Base-by-base conservation (phyloP, 1,284 basidiomycete species). In the Naganishia liquefaciens region DNA sequence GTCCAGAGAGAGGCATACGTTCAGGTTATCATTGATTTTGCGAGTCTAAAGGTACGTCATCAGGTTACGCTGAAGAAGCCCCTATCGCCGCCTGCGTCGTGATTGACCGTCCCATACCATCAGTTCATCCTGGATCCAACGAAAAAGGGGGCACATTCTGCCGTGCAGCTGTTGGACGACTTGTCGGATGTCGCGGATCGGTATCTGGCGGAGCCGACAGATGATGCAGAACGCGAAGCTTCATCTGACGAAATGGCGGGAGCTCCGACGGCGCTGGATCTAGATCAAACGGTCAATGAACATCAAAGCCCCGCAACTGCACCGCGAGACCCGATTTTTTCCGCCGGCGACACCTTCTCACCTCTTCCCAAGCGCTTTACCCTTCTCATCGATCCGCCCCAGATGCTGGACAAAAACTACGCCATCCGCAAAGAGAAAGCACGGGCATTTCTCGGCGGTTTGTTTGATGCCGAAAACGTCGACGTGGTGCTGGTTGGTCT, bases 381-480 rank as follows among this genome's bases (percentile, higher is more conserved):
- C 9, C 49, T 60, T 23, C 57, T 60, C 57, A 40, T 60, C 44
- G 57, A 60, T 17, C 57, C 46, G 33, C 21, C 15, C 15, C 37
- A n/a, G 25, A 49, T 50, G 37, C 25, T 50, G 5, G 57, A 60
- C 21, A 60, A 60, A 19, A 60, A 60, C 33, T 60, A 60, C n/a
- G 30, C 57, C 11, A 11, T 39, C 33, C 30, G 47, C 27, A 60
- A 50, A 46, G 57, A 60, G 19, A 60, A 60, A 37, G 57, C 57
- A 33, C 57, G 57, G n/a, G 23, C 44, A 13, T 60, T 60, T 40
- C 13, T 60, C 1, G 57, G 37, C 17, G 46, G 33, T 10, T 10
- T 60, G 2, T 30, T 39, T 42, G 57, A 60, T 42, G 37, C 23
- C 7, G n/a, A 10, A 23, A 46, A 37, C 0, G n/a, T 17, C 23